These are phyloP conservation scores for Eimeria zaria DNA, from an alignment of 169 alveolate genomes.

Conservation along the genomic window DNA sequence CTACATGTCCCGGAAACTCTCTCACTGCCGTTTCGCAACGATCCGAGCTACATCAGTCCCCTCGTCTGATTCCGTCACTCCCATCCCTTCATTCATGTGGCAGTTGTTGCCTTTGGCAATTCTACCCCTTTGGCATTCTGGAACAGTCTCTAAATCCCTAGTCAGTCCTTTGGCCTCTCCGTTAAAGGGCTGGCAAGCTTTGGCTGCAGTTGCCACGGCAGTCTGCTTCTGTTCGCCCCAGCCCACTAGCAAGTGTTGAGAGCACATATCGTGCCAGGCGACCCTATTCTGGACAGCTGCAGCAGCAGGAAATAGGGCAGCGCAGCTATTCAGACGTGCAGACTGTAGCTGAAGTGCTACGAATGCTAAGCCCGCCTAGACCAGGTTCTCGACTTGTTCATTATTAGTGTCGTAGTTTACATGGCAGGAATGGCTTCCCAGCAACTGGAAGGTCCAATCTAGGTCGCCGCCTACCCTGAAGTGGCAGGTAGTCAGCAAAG, in stretches of 20 bases:
- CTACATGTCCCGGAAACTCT: too few species aligned
- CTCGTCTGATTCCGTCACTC: too few species aligned
- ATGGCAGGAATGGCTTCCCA: background rate
- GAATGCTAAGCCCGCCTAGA: background rate
- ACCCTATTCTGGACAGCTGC: background rate
- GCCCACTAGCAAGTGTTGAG: background rate
- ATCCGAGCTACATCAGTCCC: too few species aligned
- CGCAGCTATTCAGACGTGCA: background rate
- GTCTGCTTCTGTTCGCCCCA: background rate
- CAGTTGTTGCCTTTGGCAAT: too few species aligned
- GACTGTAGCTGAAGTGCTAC: background rate
- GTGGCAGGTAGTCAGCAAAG: background rate
- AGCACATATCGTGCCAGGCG: background rate
- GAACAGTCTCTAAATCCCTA: too few species aligned
- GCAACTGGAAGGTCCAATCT: background rate
- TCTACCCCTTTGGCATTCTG: too few species aligned
- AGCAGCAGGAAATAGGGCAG: background rate
- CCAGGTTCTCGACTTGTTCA: background rate
- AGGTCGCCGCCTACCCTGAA: background rate
- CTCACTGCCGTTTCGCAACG: too few species aligned
- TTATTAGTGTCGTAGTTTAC: background rate
- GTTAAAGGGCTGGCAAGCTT: background rate
- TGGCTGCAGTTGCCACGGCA: background rate
- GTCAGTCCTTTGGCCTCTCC: background rate
- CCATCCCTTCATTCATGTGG: too few species aligned